phyloP scores from a whole-genome alignment of 2,329 filamentous ascomycete species.

The Nothophoma quercina region DNA sequence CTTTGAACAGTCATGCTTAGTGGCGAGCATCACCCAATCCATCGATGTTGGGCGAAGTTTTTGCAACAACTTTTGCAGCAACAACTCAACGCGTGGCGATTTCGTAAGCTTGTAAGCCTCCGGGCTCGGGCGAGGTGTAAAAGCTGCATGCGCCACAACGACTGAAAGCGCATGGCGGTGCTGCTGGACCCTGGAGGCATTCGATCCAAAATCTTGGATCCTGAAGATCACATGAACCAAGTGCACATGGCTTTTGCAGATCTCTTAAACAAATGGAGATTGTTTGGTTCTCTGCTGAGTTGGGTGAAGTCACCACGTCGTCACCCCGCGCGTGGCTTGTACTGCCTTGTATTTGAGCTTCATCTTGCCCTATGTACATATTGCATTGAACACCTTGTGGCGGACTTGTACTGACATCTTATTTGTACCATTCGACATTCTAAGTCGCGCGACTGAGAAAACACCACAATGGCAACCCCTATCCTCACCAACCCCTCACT shows the following conservation, averaged over 20 bases:
- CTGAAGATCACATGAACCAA: not conserved
- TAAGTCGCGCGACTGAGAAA: not conserved
- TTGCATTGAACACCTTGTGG: not conserved
- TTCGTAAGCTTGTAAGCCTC: not conserved
- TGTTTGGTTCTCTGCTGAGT: not conserved
- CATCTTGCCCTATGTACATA: slow-evolving; percentile 1
- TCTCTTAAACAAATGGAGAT: not conserved
- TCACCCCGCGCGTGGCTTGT: slow-evolving; percentile 18
- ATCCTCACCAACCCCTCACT: slow-evolving; percentile 32
- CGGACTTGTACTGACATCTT: not conserved
- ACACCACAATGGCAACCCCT: slow-evolving; percentile 10
- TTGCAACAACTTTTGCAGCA: slow-evolving; percentile 3
- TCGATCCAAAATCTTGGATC: not conserved
- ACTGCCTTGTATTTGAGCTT: not conserved
- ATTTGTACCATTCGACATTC: not conserved
- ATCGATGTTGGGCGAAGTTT: slow-evolving; percentile 9
- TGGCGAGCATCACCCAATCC: slow-evolving; percentile 22
- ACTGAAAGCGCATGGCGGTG: not conserved
- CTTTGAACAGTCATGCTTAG: slow-evolving; percentile 13
- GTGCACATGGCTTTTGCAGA: slow-evolving; percentile 1
- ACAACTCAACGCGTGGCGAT: slow-evolving; percentile 3
- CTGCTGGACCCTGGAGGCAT: not conserved
- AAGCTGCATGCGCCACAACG: slow-evolving; percentile 4
- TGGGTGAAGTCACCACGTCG: slow-evolving; percentile 20
- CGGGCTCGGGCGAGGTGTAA: not conserved